Conservation (phyloP, 2,329 filamentous ascomycete genomes). For the Ploettnerulaceae sp. region DNA sequence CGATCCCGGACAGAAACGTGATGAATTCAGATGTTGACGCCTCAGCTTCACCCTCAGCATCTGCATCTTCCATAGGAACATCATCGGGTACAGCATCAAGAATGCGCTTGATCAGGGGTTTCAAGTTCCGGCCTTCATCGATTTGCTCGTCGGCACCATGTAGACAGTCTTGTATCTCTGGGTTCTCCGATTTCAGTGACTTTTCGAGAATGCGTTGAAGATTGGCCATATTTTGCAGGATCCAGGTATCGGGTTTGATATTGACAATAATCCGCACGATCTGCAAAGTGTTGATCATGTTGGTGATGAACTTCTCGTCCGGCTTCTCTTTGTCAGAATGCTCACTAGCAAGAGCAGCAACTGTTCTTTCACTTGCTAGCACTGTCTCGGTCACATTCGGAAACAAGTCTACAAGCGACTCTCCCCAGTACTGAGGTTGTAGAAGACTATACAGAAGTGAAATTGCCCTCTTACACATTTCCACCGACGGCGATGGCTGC, state of each 20-base stretch:
- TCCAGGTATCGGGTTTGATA: slow-evolving; percentile 86
- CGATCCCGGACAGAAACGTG: slow-evolving; percentile 75
- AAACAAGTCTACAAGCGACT: slow-evolving; percentile 87
- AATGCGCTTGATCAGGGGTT: slow-evolving; percentile 74
- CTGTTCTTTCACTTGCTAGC: slow-evolving; percentile 73
- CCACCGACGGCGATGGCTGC: slow-evolving; percentile 54
- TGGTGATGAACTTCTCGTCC: slow-evolving; percentile 79
- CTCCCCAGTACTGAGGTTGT: slow-evolving; percentile 83
- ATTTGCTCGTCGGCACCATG: slow-evolving; percentile 67
- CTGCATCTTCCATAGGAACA: slow-evolving; percentile 65
- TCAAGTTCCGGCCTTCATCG: slow-evolving; percentile 65
- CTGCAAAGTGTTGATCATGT: slow-evolving; percentile 90
- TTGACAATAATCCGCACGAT: slow-evolving; percentile 87
- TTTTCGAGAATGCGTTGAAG: slow-evolving; percentile 90
- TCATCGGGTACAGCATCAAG: slow-evolving; percentile 84
- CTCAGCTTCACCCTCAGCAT: slow-evolving; percentile 80
- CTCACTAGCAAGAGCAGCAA: slow-evolving; percentile 53
- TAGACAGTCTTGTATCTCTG: slow-evolving; percentile 89
- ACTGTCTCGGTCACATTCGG: slow-evolving; percentile 85
- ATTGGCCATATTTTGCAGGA: slow-evolving; percentile 68
- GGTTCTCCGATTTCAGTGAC: slow-evolving; percentile 78
- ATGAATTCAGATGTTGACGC: slow-evolving; percentile 82
- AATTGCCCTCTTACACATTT: slow-evolving; percentile 83
- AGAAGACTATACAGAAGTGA: slow-evolving; percentile 77
- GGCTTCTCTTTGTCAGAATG: slow-evolving; percentile 62